Evolutionary conservation across 768 basidiomycete genomes (phyloP), one percentile per base, ranked within the genome.

Genomic region (Polyporus arcularius): DNA sequence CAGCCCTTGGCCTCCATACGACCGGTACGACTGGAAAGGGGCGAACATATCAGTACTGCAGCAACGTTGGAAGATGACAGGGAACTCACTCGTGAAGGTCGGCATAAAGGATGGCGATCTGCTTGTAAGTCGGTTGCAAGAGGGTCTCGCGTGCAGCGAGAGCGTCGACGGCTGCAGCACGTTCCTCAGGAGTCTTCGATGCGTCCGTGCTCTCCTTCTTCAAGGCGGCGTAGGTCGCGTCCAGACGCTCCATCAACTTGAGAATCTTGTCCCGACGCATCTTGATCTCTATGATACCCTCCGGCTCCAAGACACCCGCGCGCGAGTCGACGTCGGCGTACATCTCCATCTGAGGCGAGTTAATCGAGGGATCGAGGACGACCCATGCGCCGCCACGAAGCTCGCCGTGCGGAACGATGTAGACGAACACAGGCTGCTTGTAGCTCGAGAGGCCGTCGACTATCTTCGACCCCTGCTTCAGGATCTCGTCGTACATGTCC

Each of bases 351-450:
- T 97, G 94, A 68, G 92, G 87, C 2, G 88, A 79, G 77, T 98
- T 98, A 81, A 99, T 98, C 16, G 93, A 92, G 31, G 97, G 97
- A 74, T 99, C 97, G 46, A 99, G 85, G 1, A 99, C 97, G 66
- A 98, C 97, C 96, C 96, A 99, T 38, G 97, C 97, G 67, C 97
- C 97, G 68, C 97, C 97, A 71, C 97, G 95, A 49, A 99, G 85
- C 74, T 99, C 97, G 62, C 97, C 97, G 68, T 98, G 97, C 35
- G 97, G 97, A 9, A 98, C 89, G 66, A 99, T 95, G 78, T 98
- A 98, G 59, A 99, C 94, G 72, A 97, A 98, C 61, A 98, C 90
- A 18, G 97, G 97, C 68, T 96, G 93, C 75, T 94, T 98, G 83
- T 97, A 99, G 72, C 85, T 89, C 55, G 94, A 96, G 42, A 99